phyloP scores from a whole-genome alignment of 805 yeast genomes.

The Spathaspora passalidarum region DNA sequence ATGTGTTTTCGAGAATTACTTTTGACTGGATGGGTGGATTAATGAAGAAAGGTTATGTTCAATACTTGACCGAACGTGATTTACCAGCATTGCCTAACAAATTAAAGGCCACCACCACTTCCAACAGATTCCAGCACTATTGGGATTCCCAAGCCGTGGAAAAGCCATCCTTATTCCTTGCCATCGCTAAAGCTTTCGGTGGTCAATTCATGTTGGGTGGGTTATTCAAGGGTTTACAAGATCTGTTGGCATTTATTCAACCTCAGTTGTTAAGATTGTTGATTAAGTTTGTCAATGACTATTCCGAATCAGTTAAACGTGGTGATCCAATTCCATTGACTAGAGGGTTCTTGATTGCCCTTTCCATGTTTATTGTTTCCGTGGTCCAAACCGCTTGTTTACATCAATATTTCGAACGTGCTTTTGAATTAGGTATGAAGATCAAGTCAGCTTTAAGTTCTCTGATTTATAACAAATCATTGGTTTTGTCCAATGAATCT shows the following conservation, averaged over 20 bases:
- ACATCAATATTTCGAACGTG: constrained; percentile 76
- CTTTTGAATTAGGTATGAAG: constrained; percentile 74
- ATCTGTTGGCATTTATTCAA: constrained; percentile 55
- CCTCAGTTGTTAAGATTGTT: constrained; percentile 29
- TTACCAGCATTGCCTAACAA: constrained; percentile 75
- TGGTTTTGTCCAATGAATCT: constrained; percentile 69
- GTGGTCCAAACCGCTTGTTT: constrained; percentile 73
- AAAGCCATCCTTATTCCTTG: constrained; percentile 53
- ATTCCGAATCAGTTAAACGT: constrained; percentile 29
- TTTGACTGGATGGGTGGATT: constrained; percentile 90
- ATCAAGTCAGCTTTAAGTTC: constrained; percentile 69
- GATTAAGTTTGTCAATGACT: constrained; percentile 34
- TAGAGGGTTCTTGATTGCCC: constrained; percentile 71
- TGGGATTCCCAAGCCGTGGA: constrained; percentile 57
- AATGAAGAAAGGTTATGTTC: constrained; percentile 73
- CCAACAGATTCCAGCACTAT: constrained; percentile 46
- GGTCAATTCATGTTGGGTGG: constrained; percentile 68
- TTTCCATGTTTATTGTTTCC: constrained; percentile 71
- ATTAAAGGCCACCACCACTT: constrained; percentile 53
- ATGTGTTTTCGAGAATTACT: constrained; percentile 72
- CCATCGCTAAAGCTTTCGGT: constrained; percentile 74
- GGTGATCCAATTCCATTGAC: constrained; percentile 59
- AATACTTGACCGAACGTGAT: constrained; percentile 56
- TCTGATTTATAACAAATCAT: constrained; percentile 63
- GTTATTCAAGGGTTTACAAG: constrained; percentile 68